Evolutionary conservation across 345 rosid genomes (phyloP).

Genomic region (Cardamine resedifolia): DNA sequence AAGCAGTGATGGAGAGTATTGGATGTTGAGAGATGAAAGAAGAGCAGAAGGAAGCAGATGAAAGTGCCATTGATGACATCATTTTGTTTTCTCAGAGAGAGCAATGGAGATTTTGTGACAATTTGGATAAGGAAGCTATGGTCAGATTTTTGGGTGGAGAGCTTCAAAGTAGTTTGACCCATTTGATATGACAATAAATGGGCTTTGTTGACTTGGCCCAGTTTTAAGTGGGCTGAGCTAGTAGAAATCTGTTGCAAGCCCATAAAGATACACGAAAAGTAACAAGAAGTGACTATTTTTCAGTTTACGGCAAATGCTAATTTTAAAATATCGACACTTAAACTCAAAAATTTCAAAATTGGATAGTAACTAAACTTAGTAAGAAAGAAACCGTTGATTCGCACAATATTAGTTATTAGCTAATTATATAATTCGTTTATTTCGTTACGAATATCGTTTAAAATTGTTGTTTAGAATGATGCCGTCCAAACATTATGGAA

Average conservation of each 20-base stretch:
- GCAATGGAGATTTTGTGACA: slow-evolving; percentile 29
- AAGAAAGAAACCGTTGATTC: too few relatives aligned
- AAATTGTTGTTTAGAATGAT: too few relatives aligned
- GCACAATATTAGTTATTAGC: too few relatives aligned
- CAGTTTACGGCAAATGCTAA: background rate
- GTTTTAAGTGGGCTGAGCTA: background rate
- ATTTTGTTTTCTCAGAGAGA: slow-evolving; percentile 21
- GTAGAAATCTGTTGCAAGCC: background rate
- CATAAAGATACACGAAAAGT: background rate
- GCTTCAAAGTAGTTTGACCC: slow-evolving; percentile 12
- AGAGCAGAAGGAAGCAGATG: slow-evolving; percentile 35
- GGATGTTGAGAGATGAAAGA: slow-evolving; percentile 27
- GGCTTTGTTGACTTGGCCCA: slow-evolving; percentile 10
- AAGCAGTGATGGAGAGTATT: slow-evolving; percentile 23
- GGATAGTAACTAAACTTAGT: too few relatives aligned
- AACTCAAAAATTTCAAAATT: too few relatives aligned
- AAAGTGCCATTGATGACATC: slow-evolving; percentile 52
- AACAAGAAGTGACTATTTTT: background rate
- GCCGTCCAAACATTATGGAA: too few relatives aligned
- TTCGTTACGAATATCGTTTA: too few relatives aligned
- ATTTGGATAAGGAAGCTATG: slow-evolving; percentile 46
- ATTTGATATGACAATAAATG: background rate
- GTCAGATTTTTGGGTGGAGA: slow-evolving; percentile 4
- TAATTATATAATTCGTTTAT: too few relatives aligned
- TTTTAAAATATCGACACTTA: background rate